Base-by-base conservation (phyloP, 2,329 filamentous ascomycete genomes). In the Fusarium protoensiforme region DNA sequence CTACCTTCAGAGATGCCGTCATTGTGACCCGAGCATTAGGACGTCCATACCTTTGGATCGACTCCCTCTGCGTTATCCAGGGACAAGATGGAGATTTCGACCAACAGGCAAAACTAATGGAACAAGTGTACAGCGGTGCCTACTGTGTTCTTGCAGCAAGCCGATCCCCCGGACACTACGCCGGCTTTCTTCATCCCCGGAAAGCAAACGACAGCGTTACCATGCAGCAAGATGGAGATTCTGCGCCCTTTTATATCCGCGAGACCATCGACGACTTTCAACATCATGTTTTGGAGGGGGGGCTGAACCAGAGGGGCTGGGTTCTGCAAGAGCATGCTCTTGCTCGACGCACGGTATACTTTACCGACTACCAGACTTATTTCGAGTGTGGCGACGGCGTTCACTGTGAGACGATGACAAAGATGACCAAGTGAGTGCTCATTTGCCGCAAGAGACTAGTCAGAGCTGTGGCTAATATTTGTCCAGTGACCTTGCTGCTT, bases 251-350 rank as follows among this genome's bases (percentile, higher is more conserved):
- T 7, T 43, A 43, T 43, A 10, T 22, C 18, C 20, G 18, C 39
- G n/a, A 43, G 39, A 20, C n/a, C 9, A 43, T 43, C 39, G 39
- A 43, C n/a, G 39, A 43, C 39, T 43, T 43, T 20, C 9, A 76
- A 4, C 9, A 39, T 16, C 67, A 84, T 31, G 81, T 84, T 2
- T 63, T 78, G 0, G 58, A 78, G 1, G 71, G 78, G 3, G 16
- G 68, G 2, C 71, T 85, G 14, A 82, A 79, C 61, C 65, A 64
- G 8, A 74, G 83, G 5, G 83, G 80, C 0, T 85, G 83, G 84
- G 83, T 84, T 1, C 53, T 84, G 3, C 83, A 85, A 65, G 84
- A 85, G 62, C 75, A 78, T 22, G 79, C 78, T 0, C 69, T 85
- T 2, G 77, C 83, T 0, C 77, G 79, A 10, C 76, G 84, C 7